Evolutionary conservation across 805 yeast species (phyloP), one percentile per base, ranked within the genome.

Genomic region (Suhomyces sp.): DNA sequence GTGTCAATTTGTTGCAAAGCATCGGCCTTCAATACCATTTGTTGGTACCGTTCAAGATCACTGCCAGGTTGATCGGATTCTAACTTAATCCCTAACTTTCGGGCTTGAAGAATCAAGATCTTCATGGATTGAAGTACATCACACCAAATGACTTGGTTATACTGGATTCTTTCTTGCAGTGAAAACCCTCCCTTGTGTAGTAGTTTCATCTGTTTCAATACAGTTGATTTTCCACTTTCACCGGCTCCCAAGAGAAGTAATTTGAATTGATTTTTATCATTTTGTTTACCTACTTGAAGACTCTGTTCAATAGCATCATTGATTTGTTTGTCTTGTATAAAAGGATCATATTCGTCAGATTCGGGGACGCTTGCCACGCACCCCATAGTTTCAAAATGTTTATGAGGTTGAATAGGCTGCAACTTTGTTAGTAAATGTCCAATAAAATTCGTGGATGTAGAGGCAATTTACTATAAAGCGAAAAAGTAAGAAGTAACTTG

Each of bases 181-280:
- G 84, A 69, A 63, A 91, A 93, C 2, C 95, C 95, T 28, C 84
- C 82, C 40, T 87, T 84, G 56, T 93, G 97, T 26, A 88, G 59
- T 12, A 93, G 68, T 48, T 84, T 78, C 79, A 90, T 74, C 56
- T 90, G 97, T 58, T 90, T 90, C 46, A 90, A 63, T 5, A 90
- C 95, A 0, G 98, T 90, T 2, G 95, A 84, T 56, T 90, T 90
- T 5, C 98, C 97, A 33, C 91, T 81, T 55, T 90, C 98, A 4
- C 97, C 98, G 0, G 98, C 86, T 26, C 98, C 96, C 22, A 88
- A 63, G n/a, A 91, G 67, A 25, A 91, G 60, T 42, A 91, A 67
- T 55, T 83, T 87, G 22, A 83, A 73, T 46, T 76, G 81, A 40
- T 76, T 75, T 48, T 71, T 76, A 29, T 74, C 79, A 31, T 68